Evolutionary conservation across 2,329 filamentous ascomycete genomes (phyloP), one percentile per base, ranked within the genome.

Genomic region (Fusarium solani-melongenae): DNA sequence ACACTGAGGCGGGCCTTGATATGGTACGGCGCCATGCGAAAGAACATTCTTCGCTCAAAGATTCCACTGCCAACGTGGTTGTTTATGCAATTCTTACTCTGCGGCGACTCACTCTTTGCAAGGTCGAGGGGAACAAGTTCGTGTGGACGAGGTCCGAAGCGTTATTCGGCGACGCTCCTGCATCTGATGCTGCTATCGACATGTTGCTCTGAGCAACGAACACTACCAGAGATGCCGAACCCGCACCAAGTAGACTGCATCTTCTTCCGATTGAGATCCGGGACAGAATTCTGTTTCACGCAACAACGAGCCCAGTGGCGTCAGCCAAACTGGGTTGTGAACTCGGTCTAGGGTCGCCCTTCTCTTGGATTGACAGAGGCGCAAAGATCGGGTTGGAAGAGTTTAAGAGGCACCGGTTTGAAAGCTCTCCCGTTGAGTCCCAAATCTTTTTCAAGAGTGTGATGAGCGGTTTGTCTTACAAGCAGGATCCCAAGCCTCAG

Each of bases 251-350:
- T 17, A 12, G 22, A 44, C 57, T 77, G 14, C 49, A 68, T 55
- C 31, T 6, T 31, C 69, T 78, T 27, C 75, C 75, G 0, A 1
- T 69, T 31, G 70, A 77, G 51, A 72, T 76, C 8, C 72, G 75
- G 17, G 56, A 72, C 24, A 67, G 20, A 33, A 59, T 77, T 49
- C 66, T 77, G 10, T 14, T 9, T 51, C 49, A 62, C 9, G 60
- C 60, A 38, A 46, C 65, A 57, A 10, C 22, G 3, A 72, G 72
- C 44, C n/a, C 7, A 1, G 31, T 75, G n/a, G 49, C 55, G 10
- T 62, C 67, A 41, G 72, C 67, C 0, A 72, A 67, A 38, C 27
- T 70, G 4, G 69, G 74, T 2, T 61, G 69, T 27, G 33, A 70
- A n/a, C 59, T 75, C 31, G 57, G 57, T 10, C 29, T 66, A 4